These are phyloP conservation scores for Zasmidium cellare DNA, from an alignment of 2,329 filamentous ascomycete species.

Conservation along the genomic window DNA sequence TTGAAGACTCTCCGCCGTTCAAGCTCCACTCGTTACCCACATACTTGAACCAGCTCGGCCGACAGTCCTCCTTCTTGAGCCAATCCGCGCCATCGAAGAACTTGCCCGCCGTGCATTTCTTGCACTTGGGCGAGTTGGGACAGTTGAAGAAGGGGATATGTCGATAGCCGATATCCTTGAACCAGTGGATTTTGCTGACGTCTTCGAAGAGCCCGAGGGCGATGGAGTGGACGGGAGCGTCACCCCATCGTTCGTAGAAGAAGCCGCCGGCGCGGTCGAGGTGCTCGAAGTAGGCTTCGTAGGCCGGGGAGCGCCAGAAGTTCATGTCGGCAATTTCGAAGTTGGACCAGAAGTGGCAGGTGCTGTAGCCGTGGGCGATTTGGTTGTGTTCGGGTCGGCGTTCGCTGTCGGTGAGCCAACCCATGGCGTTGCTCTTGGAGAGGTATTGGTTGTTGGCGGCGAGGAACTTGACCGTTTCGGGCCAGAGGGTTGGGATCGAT, in stretches of 20 bases:
- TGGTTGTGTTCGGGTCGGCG: conserved; percentile 76
- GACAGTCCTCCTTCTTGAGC: conserved; percentile 87
- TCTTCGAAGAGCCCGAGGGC: conserved; percentile 92
- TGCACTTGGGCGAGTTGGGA: conserved; percentile 92
- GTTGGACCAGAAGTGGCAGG: conserved; percentile 99
- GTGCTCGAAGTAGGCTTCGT: conserved; percentile 95
- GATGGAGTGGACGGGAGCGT: conserved; percentile 95
- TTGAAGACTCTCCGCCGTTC: not conserved
- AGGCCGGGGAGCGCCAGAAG: conserved; percentile 87
- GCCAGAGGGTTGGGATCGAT: conserved; percentile 86
- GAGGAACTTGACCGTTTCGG: conserved; percentile 90
- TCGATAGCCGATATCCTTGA: conserved; percentile 98
- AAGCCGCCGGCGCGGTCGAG: conserved; percentile 92
- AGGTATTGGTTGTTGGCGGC: conserved; percentile 74
- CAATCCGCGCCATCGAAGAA: conserved; percentile 87
- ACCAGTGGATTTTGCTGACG: conserved; percentile 82
- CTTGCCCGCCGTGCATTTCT: conserved; percentile 78
- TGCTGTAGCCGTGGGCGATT: conserved; percentile 89
- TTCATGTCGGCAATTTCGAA: conserved; percentile 94
- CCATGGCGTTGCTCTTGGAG: conserved; percentile 79
- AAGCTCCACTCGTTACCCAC: conserved; percentile 58
- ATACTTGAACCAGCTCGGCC: conserved; percentile 96
- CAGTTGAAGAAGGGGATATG: conserved; percentile 99
- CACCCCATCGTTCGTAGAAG: conserved; percentile 98
- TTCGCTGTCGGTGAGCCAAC: conserved; percentile 79